Percentiles rank a stretch among this genome's conserved stretches.
Evolutionary conservation across 2,329 filamentous ascomycete genomes (phyloP).

Genomic region (Thielaviopsis populi): DNA sequence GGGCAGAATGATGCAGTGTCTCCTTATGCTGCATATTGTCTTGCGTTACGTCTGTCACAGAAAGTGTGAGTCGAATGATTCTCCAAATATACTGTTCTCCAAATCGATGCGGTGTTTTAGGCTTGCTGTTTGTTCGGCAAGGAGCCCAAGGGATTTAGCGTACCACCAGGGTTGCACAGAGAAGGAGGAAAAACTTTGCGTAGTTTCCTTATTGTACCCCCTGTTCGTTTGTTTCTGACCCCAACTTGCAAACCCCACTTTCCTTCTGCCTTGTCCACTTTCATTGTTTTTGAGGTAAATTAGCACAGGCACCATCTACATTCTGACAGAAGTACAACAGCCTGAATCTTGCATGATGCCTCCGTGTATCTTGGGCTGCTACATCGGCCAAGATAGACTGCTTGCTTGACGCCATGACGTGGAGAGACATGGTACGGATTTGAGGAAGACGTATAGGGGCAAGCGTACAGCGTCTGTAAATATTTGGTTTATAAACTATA

Average conservation of each 20-base stretch:
- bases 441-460: neutral
- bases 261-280: too few species aligned
- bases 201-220: too few species aligned
- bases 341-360: too few species aligned
- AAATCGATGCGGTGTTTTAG: neutral
- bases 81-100: neutral
- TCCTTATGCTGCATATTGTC: neutral
- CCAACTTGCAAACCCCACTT: too few species aligned
- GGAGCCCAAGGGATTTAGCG: neutral
- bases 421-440: neutral
- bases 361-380: neutral
- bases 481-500: too few species aligned
- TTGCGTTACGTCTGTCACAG: neutral
- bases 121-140: neutral
- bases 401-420: neutral
- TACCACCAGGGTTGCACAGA: too few species aligned
- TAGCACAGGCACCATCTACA: too few species aligned
- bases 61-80: neutral
- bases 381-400: neutral
- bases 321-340: too few species aligned
- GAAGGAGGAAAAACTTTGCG: too few species aligned
- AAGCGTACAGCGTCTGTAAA: neutral
- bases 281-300: too few species aligned
- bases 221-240: too few species aligned
- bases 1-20: neutral